These are phyloP conservation scores for Tetracladium setigerum DNA, from an alignment of 495 filamentous ascomycete genomes.

Conservation along the genomic window DNA sequence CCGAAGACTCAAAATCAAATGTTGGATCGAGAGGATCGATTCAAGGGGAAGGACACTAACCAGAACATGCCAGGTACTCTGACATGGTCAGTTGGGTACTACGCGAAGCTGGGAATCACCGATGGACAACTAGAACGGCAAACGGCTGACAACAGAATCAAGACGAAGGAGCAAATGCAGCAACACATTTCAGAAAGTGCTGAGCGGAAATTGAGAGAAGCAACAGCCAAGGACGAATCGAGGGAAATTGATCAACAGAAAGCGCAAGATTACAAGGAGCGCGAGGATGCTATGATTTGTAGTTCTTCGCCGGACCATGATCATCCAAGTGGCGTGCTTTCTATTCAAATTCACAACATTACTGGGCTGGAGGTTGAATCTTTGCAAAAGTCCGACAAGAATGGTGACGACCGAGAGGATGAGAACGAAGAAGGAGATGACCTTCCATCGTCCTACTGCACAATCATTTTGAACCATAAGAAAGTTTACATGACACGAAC, in stretches of 20 bases:
- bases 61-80: constrained; percentile 63
- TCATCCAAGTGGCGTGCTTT: constrained; percentile 54
- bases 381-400: constrained; percentile 35
- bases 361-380: constrained; percentile 55
- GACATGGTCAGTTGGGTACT: constrained; percentile 64
- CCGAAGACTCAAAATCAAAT: constrained; percentile 44
- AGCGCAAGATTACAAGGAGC: constrained; percentile 48
- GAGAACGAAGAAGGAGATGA: constrained; percentile 53
- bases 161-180: constrained; percentile 43
- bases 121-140: constrained; percentile 44
- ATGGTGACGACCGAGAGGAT: constrained; percentile 38
- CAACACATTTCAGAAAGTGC: constrained; percentile 41
- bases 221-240: constrained; percentile 40
- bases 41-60: constrained; percentile 50
- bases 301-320: constrained; percentile 47
- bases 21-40: constrained; percentile 48
- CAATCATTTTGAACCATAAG: constrained; percentile 60
- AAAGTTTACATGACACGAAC: constrained; percentile 65
- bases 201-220: constrained; percentile 54
- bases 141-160: constrained; percentile 42
- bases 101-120: constrained; percentile 52
- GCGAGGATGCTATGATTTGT: constrained; percentile 46
- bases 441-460: constrained; percentile 60
- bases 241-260: constrained; percentile 55
- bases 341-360: constrained; percentile 67